Conservation (phyloP, 169 alveolate species). For the Cryptosporidium felis region DNA sequence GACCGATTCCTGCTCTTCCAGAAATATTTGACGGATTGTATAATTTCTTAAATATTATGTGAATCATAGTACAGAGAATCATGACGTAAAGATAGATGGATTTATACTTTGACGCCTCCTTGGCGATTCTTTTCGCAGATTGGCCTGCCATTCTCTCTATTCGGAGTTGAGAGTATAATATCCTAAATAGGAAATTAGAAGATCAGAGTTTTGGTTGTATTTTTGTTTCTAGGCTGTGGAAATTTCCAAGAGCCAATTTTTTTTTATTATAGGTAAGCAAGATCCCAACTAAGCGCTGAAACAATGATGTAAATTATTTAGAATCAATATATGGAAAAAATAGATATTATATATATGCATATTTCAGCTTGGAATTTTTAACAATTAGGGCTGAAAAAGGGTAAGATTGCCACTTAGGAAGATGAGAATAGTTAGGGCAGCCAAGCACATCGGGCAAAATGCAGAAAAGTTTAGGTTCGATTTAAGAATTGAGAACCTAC, state of each 20-base stretch:
- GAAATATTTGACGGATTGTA: background rate
- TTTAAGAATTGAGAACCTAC: conserved; percentile 35
- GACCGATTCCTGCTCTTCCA: conserved; percentile 12
- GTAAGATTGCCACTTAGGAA: background rate
- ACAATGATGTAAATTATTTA: no score
- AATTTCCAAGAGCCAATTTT: background rate
- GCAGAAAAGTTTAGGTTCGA: conserved; percentile 68
- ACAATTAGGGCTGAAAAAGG: background rate
- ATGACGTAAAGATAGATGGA: conserved; percentile 29
- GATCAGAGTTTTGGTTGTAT: background rate
- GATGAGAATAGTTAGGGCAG: conserved; percentile 70
- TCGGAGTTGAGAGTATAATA: background rate
- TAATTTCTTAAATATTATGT: conserved; percentile 11
- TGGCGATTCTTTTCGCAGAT: conserved; percentile 63
- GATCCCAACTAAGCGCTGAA: conserved; percentile 14
- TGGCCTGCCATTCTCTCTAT: conserved; percentile 53
- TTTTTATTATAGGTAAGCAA: background rate
- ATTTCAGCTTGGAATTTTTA: no score
- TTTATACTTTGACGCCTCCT: conserved; percentile 49
- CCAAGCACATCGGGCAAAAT: conserved; percentile 52
- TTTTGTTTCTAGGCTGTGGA: background rate
- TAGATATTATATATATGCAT: no score
- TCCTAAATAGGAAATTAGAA: background rate
- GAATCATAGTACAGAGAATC: background rate
- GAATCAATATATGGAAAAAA: no score